These are phyloP conservation scores for Nemania serpens DNA, from an alignment of 2,329 filamentous ascomycete species.

Conservation along the genomic window DNA sequence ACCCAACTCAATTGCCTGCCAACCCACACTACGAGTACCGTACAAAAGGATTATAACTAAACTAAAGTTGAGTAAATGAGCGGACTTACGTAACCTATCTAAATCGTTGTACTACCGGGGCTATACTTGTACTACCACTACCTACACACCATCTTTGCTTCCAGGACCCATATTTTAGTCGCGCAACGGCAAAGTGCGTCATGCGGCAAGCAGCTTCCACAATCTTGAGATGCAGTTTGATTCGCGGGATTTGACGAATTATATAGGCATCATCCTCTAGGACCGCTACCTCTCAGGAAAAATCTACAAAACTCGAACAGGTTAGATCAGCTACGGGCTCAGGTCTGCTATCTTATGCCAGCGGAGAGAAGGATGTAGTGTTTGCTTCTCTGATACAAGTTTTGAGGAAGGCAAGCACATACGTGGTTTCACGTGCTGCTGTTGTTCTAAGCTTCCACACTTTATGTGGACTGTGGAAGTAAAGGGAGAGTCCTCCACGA, in stretches of 20 bases:
- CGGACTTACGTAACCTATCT: too few relatives aligned
- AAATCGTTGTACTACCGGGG: background rate
- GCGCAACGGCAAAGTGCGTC: constrained; percentile 22
- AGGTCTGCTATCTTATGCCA: background rate
- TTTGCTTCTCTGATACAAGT: background rate
- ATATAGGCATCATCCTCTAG: background rate
- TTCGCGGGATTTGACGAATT: background rate
- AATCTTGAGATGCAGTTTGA: background rate
- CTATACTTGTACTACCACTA: too few relatives aligned
- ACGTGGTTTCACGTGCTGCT: background rate
- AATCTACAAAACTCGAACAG: background rate
- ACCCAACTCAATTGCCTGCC: too few relatives aligned
- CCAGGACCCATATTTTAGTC: constrained; percentile 10
- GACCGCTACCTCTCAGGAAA: background rate
- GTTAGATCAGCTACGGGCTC: background rate
- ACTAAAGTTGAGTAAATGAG: too few relatives aligned
- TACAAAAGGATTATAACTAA: too few relatives aligned
- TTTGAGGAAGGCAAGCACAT: background rate
- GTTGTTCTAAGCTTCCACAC: background rate
- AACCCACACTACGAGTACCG: too few relatives aligned
- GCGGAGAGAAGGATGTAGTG: background rate
- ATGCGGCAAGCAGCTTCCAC: constrained; percentile 15
- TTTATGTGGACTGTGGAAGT: background rate
- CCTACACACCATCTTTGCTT: constrained; percentile 15
- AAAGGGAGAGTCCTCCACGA: background rate